Evolutionary conservation across 345 rosid species (phyloP), one percentile per base, ranked within the genome.

Genomic region (Triadica sebifera): DNA sequence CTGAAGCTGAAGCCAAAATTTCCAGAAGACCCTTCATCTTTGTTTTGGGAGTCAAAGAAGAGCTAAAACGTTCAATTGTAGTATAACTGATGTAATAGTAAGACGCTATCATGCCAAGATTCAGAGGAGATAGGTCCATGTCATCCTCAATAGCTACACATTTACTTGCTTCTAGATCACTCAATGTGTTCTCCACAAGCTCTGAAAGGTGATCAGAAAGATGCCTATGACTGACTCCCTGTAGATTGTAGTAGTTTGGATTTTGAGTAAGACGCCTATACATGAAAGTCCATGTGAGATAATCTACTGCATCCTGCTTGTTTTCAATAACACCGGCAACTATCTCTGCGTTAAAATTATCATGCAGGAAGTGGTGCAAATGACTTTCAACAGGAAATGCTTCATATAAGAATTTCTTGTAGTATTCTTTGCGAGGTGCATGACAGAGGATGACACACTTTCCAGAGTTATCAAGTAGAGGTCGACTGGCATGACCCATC

Each of bases 291-390:
- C 99, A 93, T 10, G 98, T 93, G 24, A 95, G 91, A 79, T 89
- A 90, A 80, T 93, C 98, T 49, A 95, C 99, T 25, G 96, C 98
- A 84, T 93, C 98, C 82, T 93, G 99, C 86, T 89, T 91, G 88
- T 87, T 95, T 83, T 91, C 91, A 70, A 90, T 82, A 69, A 88
- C 90, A 63, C 83, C 87, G 29, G 93, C 89, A 83, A 91, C 99
- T 67, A 93, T 74, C 77, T 95, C 97, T 37, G 98, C 94, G 76
- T 91, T 93, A 34, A 93, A 89, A 84, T 95, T 93, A 65, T 95
- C 94, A 29, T 91, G 98, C 62, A 95, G 80, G 84, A 82, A 88
- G 86, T 91, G 97, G 82, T 93, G 98, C 80, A 95, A 82, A 79
- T 95, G 90, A 79, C 96, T 93, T 75, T 95, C 98, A 47, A 89